A percentile compares a stretch with the other conserved stretches of the same genome.
phyloP scores from a whole-genome alignment of 2,329 filamentous ascomycete genomes.

The Sporothrix phasma region DNA sequence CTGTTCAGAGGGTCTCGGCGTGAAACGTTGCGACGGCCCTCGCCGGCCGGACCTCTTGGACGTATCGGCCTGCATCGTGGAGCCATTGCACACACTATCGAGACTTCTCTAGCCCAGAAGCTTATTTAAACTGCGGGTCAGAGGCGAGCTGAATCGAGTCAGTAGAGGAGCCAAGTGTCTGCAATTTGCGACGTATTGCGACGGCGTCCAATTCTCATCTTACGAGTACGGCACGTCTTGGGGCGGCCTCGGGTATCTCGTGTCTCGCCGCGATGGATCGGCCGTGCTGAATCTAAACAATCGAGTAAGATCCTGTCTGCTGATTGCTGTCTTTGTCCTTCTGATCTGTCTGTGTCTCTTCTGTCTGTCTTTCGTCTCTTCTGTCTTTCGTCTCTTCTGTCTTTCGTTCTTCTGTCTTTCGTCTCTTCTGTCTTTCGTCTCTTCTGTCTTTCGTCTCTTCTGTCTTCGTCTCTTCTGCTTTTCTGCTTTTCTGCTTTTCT shows the following conservation, averaged over 20 bases:
- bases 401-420: no score
- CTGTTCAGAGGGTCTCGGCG: background rate
- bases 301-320: background rate
- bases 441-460: no score
- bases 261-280: background rate
- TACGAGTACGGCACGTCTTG: background rate
- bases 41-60: background rate
- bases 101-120: background rate
- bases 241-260: background rate
- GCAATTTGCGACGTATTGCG: background rate
- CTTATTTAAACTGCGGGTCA: background rate
- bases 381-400: no score
- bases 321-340: no score
- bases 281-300: background rate
- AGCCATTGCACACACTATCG: background rate
- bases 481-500: no score
- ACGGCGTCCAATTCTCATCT: background rate
- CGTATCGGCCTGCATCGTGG: background rate
- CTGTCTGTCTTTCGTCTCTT: no score
- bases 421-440: no score
- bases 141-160: background rate
- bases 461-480: no score
- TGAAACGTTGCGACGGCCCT: background rate
- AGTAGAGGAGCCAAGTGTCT: background rate
- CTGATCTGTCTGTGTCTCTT: no score